A percentile compares a stretch with the other conserved stretches of the same genome.
These are phyloP conservation scores for Candida railenensis DNA, from an alignment of 805 yeast genomes.

Conservation along the genomic window DNA sequence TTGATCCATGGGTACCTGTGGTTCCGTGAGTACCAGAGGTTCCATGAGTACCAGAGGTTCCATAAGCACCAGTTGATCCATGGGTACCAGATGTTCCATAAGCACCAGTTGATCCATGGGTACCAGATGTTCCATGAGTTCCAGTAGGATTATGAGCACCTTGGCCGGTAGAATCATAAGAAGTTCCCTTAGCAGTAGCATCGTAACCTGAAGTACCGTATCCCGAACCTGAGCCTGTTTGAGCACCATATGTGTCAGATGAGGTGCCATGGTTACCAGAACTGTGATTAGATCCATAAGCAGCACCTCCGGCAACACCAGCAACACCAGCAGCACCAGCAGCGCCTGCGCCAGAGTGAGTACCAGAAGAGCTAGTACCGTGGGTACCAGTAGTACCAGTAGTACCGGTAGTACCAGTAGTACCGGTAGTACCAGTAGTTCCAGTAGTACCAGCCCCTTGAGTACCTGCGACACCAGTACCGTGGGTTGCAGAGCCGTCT, in stretches of 20 bases:
- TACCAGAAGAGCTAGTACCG: slow-evolving; percentile 7
- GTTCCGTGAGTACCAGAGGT: slow-evolving; percentile 8
- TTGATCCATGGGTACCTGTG: slow-evolving; percentile 5
- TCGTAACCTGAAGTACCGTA: slow-evolving; percentile 3
- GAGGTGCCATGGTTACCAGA: slow-evolving; percentile 13
- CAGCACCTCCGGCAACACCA: slow-evolving; percentile 1
- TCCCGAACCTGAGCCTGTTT: slow-evolving; percentile 3
- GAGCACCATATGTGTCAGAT: neutral
- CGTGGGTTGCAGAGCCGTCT: neutral
- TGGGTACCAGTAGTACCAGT: slow-evolving; percentile 4
- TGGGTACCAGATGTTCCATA: slow-evolving; percentile 12
- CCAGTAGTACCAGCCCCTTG: slow-evolving; percentile 8
- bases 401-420: slow-evolving; percentile 8
- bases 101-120: slow-evolving; percentile 8
- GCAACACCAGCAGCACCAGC: slow-evolving; percentile 6
- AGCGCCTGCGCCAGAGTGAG: neutral
- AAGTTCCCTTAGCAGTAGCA: slow-evolving; percentile 11
- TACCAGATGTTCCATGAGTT: slow-evolving; percentile 3
- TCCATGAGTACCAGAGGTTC: slow-evolving; percentile 9
- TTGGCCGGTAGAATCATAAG: slow-evolving; percentile 11
- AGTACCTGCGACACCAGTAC: slow-evolving; percentile 8
- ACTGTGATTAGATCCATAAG: slow-evolving; percentile 8
- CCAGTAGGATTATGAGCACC: slow-evolving; percentile 9
- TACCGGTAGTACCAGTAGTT: slow-evolving; percentile 8
- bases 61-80: slow-evolving; percentile 13